Base-by-base conservation (phyloP, 1,284 basidiomycete species). In the Apiotrichum laibachii region DNA sequence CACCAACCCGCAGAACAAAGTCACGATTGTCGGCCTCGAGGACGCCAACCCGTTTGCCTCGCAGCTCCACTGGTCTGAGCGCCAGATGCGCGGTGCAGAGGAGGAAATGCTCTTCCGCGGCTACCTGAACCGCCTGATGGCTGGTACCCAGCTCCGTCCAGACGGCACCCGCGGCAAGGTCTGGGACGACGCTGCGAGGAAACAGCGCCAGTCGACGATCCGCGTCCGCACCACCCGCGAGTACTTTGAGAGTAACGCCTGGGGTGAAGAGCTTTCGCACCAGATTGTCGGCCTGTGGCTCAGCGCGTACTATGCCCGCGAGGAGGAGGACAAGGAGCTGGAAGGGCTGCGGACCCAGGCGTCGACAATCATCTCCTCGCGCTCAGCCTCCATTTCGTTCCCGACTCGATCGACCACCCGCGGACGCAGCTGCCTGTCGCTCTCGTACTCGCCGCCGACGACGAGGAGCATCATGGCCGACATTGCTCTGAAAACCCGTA, bases 261-360 rank as follows among this genome's bases (percentile, higher is more conserved):
- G 53, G 52, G 53, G 53, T n/a, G 52, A 50, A n/a, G 57, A 59
- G 42, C 19, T 59, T 12, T 35, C 16, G 22, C 31, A n/a, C 35
- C 34, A 54, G 43, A 42, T 59, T 3, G 57, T 59, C n/a, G 42
- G 48, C 4, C 52, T 48, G 16, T 59, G 53, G 48, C 52, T 59
- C 44, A 53, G 55, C 26, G 57, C 52, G 5, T 53, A 55, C 40
- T 15, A 34, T 1, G 22, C 16, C 1, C 56, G 52, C 33, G 47
- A 48, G 47, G 16, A 18, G 7, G 47, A 48, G 33, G 47, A 48
- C 33, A 22, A 13, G 7, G 4, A 16, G 8, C 10, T 16, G 9
- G 45, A 46, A 13, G 43, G 2, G 43, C 19, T 21, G 19, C 43
- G 43, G 9, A 5, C 43, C 19, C 12, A 15, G 5, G 12, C 22